phyloP scores from a whole-genome alignment of 257 asterid genomes.

The Marsdenia floribunda region DNA sequence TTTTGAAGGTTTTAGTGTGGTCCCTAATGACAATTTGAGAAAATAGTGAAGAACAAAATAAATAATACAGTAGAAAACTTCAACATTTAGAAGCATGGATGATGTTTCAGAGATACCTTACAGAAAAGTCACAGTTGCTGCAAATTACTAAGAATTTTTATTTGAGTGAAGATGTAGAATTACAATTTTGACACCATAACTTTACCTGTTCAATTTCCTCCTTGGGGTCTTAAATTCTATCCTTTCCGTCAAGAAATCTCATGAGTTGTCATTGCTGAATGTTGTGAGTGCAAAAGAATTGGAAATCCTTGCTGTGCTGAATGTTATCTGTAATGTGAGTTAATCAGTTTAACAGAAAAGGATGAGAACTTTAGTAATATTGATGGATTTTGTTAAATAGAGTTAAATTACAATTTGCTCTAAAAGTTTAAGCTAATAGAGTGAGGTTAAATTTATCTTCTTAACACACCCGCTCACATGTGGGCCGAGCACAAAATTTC shows the following conservation, averaged over 20 bases:
- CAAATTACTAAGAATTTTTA: background rate
- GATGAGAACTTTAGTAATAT: background rate
- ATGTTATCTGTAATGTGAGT: background rate
- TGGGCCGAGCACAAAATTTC: too few species aligned
- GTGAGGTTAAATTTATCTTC: too few species aligned
- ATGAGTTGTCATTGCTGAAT: background rate
- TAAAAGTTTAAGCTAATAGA: too few species aligned
- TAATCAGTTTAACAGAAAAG: background rate
- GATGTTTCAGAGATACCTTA: background rate
- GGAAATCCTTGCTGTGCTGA: background rate
- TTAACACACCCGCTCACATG: too few species aligned
- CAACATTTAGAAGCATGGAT: background rate
- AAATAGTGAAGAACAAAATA: background rate
- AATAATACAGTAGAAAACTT: background rate
- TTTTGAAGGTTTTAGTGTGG: background rate
- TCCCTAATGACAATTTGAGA: background rate
- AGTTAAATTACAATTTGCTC: too few species aligned
- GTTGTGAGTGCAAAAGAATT: background rate
- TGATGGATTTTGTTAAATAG: background rate
- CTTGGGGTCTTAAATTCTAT: too few species aligned
- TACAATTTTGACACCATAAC: background rate
- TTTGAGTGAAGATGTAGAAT: background rate
- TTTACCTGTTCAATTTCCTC: background rate
- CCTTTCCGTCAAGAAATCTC: background rate
- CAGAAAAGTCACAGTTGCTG: background rate